Evolutionary conservation across 257 asterid genomes (phyloP), one percentile per base, ranked within the genome.

Genomic region (Nicotiana paniculata): DNA sequence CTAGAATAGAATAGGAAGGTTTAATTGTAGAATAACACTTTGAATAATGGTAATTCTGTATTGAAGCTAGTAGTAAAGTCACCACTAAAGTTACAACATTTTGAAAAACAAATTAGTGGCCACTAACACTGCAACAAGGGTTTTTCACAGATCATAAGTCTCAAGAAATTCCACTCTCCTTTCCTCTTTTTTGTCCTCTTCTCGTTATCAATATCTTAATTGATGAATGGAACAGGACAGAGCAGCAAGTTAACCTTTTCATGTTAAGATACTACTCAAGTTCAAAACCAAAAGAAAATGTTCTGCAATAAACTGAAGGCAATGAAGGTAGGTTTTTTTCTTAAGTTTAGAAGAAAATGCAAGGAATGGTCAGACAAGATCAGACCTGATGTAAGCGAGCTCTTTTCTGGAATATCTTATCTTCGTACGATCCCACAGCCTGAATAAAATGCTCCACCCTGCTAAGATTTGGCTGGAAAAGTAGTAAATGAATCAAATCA

Each of bases 401-500:
- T 86, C 99, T 91, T 86, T 93, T 95, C 90, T 87, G 97, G 82
- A 95, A 95, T 83, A 95, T 95, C 85, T 89, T 93, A 84, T 95
- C 99, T 88, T 95, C 99, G 81, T 81, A 95, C 30, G 96, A 89
- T 68, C 99, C 99, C 83, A 95, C 98, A 54, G 99, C 97, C 89
- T 95, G 98, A 86, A 95, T 96, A 74, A 92, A 96, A 85, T 88
- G 98, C 82, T 96, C 98, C 82, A 96, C 98, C 83, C 89, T 84
- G 89, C 86, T 82, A 83, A 96, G 90, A 85, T 91, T 92, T 48
- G 98, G 97, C 99, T 96, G 92, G 76, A 79, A 82, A 85, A 59
- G 26, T 77, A 48, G 80, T 33, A 77, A 43, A 39, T 35, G 68
- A 81, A 77, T 55, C 37, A 67, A 74, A 66, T 39, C 39, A 66